These are phyloP conservation scores for Neospora caninum DNA, from an alignment of 169 alveolate genomes.

Conservation along the genomic window DNA sequence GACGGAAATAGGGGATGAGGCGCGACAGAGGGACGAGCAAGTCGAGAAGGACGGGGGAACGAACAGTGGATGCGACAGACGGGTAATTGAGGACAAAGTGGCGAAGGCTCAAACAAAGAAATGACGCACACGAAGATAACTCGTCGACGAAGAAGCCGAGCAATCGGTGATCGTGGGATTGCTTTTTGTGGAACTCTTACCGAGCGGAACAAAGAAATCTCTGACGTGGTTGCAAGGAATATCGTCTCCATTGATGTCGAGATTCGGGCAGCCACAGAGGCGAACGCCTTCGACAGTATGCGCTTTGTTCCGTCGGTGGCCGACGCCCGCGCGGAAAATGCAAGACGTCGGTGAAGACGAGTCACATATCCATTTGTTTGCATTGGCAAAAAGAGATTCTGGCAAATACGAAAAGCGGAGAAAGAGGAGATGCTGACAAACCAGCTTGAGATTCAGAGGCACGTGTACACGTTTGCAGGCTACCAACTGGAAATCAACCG, in stretches of 20 bases:
- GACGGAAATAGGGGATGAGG: too few species aligned
- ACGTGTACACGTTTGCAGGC: background rate
- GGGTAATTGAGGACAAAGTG: too few species aligned
- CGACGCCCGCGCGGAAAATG: constrained; percentile 61
- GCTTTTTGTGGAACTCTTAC: background rate
- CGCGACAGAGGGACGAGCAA: too few species aligned
- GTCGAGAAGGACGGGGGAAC: too few species aligned
- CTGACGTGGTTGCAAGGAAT: constrained; percentile 57
- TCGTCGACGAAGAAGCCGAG: too few species aligned
- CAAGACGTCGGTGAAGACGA: constrained; percentile 49
- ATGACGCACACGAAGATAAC: too few species aligned
- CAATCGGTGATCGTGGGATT: too few species aligned
- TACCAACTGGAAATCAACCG: background rate
- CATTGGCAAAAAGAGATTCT: constrained; percentile 60
- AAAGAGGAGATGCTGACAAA: background rate
- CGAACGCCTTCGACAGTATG: constrained; percentile 67
- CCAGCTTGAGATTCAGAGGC: too few species aligned
- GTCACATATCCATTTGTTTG: constrained; percentile 60
- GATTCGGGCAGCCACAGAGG: constrained; percentile 69
- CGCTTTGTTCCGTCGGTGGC: constrained; percentile 47
- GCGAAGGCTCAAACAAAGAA: too few species aligned
- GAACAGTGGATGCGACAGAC: too few species aligned
- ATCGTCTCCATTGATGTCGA: constrained; percentile 40
- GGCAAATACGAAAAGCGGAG: background rate
- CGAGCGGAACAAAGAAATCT: constrained; percentile 62